phyloP scores from a whole-genome alignment of 23 red algal genomes.

The Gracilaria gracilis region DNA sequence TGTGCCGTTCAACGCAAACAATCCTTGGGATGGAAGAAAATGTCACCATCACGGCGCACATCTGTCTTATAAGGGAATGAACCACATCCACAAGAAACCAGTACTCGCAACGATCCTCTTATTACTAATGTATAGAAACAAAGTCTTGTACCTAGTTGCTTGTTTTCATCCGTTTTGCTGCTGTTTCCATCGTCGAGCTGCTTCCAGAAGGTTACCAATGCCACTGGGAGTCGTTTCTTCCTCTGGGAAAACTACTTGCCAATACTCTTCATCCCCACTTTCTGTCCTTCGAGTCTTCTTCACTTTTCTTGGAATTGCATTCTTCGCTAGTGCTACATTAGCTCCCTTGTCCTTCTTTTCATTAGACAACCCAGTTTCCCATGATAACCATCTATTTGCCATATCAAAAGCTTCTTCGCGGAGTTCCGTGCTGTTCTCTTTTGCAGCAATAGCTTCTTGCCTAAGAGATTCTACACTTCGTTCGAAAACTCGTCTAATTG shows the following conservation, averaged over 20 bases:
- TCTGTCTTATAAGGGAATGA: too few species aligned
- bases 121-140: too few species aligned
- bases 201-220: conserved; percentile 51
- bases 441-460: conserved; percentile 12
- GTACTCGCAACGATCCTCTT: too few species aligned
- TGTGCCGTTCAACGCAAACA: too few species aligned
- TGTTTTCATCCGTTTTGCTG: conserved; percentile 24
- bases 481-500: conserved; percentile 1
- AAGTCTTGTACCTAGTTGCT: background rate
- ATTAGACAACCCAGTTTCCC: background rate
- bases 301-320: conserved; percentile 38
- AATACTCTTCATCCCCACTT: conserved; percentile 65
- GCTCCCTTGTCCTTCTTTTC: background rate
- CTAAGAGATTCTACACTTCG: conserved; percentile 12
- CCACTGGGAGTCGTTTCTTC: conserved; percentile 37
- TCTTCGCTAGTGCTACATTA: conserved; percentile 26
- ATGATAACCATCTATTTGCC: conserved; percentile 51
- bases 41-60: too few species aligned
- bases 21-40: too few species aligned
- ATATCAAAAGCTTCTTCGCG: conserved; percentile 19
- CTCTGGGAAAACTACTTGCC: conserved; percentile 50
- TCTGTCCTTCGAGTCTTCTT: conserved; percentile 14
- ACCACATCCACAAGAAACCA: too few species aligned
- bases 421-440: background rate
- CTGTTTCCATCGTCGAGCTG: conserved; percentile 71